Evolutionary conservation across 2,329 filamentous ascomycete species (phyloP), one percentile per base, ranked within the genome.

Genomic region (Zymoseptoria crescenta): DNA sequence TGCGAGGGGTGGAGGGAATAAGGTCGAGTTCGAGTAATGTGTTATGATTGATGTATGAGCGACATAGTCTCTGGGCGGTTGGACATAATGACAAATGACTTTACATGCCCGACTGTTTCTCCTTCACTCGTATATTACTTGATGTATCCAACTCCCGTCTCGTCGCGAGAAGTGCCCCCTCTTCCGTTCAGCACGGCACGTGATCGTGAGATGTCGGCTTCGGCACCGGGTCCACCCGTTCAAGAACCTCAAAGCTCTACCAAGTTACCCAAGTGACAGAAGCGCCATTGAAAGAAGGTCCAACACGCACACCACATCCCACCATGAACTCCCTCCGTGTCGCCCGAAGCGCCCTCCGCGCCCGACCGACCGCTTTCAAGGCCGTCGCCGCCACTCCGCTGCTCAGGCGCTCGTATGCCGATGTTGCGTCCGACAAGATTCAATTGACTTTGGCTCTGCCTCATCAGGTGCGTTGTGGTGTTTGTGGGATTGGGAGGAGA

Each of bases 401-500:
- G 68, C 88, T 92, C 82, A 88, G 91, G 78, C 87, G 94, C 83
- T 87, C 87, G 72, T 99, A 99, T 77, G 94, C 79, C 70, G 79
- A 80, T 70, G 78, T 80, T 68, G 78, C 77, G 68, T 72, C 77
- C 59, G 79, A 80, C 75, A 81, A 81, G 76, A 96, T 99, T 84
- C 95, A 96, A 87, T 87, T 99, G 81, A 96, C 91, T 83, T 83
- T 99, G 81, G 86, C 89, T 76, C 89, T 99, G 72, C 94, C 94
- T 81, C 93, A 97, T 81, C 89, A 96, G 91, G 94, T 97, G 91
- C 79, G 89, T 66, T 48, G 52, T 28, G 21, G 35, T 48, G 20
- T 19, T 27, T n/a, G 52, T n/a, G 54, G 53, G 20, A 45, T 35
- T 4, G 7, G 27, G 52, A 56, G 8, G 52, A 16, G 54, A 28